A percentile compares a stretch with the other conserved stretches of the same genome.
Conservation (phyloP, 2,329 filamentous ascomycete species). For the Aspergillus aculeatinus region DNA sequence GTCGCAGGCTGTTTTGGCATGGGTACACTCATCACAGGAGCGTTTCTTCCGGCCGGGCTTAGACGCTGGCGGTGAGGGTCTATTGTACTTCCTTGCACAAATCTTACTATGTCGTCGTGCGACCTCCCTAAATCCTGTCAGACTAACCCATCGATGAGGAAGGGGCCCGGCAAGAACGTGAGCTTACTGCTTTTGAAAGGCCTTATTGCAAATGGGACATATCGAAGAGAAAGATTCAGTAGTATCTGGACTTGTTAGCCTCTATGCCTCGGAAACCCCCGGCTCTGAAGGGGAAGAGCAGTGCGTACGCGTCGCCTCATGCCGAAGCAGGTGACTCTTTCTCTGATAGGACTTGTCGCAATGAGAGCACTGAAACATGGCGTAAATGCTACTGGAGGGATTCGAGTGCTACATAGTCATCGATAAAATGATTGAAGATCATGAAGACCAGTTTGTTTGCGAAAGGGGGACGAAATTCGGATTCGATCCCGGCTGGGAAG, state of each 20-base stretch:
- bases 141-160: background rate
- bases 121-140: constrained; percentile 24
- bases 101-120: constrained; percentile 30
- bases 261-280: background rate
- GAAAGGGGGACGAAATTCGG: background rate
- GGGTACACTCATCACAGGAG: constrained; percentile 31
- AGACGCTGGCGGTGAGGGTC: constrained; percentile 26
- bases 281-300: background rate
- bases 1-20: constrained; percentile 29
- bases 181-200: constrained; percentile 28
- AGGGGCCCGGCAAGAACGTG: background rate
- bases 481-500: background rate
- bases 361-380: constrained; percentile 29
- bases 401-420: too few species aligned
- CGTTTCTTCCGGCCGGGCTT: constrained; percentile 32
- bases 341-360: constrained; percentile 32
- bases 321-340: constrained; percentile 29
- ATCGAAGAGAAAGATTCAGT: constrained; percentile 23
- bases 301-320: constrained; percentile 29
- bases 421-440: background rate
- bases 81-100: constrained; percentile 32
- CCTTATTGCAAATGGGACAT: constrained; percentile 32
- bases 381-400: background rate
- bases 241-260: constrained; percentile 23
- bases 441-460: background rate